These are phyloP conservation scores for Picochlorum sp. DNA, from an alignment of 139 green algal species.

Conservation along the genomic window DNA sequence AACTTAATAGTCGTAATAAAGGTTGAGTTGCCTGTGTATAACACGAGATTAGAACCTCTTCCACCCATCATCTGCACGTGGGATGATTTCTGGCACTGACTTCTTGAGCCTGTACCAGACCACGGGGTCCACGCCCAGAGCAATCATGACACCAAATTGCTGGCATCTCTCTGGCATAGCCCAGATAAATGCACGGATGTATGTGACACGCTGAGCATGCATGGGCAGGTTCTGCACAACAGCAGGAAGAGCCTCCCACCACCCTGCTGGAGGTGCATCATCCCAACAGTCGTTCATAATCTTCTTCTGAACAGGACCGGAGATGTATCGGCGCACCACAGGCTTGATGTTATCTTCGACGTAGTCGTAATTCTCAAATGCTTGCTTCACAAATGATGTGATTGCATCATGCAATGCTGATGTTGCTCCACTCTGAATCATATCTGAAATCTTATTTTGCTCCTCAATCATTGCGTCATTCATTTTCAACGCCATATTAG, in stretches of 20 bases:
- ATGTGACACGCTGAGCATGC: constrained; percentile 32
- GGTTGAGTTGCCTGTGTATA: no score
- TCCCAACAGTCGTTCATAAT: constrained; percentile 30
- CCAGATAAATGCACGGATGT: constrained; percentile 42
- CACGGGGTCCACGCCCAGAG: constrained; percentile 16
- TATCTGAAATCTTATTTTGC: constrained; percentile 1
- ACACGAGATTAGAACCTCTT: constrained; percentile 12
- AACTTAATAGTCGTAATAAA: neutral
- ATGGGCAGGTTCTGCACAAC: constrained; percentile 39
- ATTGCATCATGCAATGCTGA: neutral
- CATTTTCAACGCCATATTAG: constrained; percentile 3
- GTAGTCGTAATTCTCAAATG: neutral
- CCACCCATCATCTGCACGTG: constrained; percentile 21
- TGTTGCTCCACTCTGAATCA: neutral
- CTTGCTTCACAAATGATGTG: neutral
- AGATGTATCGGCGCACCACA: constrained; percentile 36
- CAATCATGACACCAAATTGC: constrained; percentile 25
- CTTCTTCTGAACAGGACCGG: constrained; percentile 25
- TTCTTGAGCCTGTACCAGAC: constrained; percentile 7
- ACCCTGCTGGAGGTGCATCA: constrained; percentile 21
- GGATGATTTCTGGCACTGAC: constrained; percentile 23
- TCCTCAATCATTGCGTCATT: constrained; percentile 15
- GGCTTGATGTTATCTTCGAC: constrained; percentile 33
- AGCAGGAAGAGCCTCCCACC: constrained; percentile 29
- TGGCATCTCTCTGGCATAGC: constrained; percentile 30